Conservation (phyloP, 768 basidiomycete species). For the Psilocybe azurescens region DNA sequence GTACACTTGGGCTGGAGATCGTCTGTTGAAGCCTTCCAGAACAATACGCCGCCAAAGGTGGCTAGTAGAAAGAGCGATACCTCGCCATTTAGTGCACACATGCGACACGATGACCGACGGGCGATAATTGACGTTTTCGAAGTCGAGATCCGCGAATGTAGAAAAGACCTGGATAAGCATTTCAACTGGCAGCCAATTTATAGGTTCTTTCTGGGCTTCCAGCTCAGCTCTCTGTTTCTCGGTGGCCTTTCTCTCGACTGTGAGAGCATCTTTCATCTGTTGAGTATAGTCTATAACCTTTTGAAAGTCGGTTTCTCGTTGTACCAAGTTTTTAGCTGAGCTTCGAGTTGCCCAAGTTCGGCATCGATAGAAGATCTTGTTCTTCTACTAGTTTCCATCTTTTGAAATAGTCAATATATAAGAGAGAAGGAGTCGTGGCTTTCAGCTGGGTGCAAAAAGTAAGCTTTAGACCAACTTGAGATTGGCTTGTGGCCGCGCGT, state of each 20-base stretch:
- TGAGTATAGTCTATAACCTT: constrained; percentile 46
- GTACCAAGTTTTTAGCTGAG: constrained; percentile 41
- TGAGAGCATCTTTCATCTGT: constrained; percentile 39
- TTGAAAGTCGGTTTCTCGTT: constrained; percentile 45
- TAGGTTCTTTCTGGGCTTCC: constrained; percentile 46
- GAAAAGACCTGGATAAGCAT: constrained; percentile 50
- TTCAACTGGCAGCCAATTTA: constrained; percentile 57
- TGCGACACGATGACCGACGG: constrained; percentile 50
- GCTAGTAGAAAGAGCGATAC: constrained; percentile 45
- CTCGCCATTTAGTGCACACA: constrained; percentile 56
- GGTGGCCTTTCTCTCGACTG: constrained; percentile 36
- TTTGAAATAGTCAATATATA: background rate
- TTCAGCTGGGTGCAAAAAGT: too few relatives aligned
- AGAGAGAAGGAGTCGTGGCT: background rate
- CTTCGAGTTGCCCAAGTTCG: constrained; percentile 42
- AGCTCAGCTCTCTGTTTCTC: constrained; percentile 35
- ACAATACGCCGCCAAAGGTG: constrained; percentile 46
- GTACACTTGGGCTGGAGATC: constrained; percentile 26
- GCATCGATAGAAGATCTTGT: constrained; percentile 34
- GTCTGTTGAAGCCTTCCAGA: constrained; percentile 21
- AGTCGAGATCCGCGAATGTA: constrained; percentile 28
- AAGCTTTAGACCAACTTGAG: too few relatives aligned
- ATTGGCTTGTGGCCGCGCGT: too few relatives aligned
- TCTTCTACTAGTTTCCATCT: constrained; percentile 28
- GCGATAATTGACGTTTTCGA: constrained; percentile 30